phyloP scores from a whole-genome alignment of 2,329 filamentous ascomycete genomes.

The Alternaria novae-zelandiae region DNA sequence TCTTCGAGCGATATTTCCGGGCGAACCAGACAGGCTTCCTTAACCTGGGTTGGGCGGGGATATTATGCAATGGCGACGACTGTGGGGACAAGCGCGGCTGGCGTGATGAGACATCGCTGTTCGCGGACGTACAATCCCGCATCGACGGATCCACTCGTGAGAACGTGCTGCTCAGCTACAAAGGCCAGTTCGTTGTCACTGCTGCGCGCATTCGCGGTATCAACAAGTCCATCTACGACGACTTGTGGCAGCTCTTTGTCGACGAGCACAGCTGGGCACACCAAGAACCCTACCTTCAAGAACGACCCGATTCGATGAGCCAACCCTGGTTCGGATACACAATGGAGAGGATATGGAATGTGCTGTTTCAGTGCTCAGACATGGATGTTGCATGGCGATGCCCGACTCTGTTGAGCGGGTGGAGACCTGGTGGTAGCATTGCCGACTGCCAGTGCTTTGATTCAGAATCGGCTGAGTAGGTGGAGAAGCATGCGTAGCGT shows the following conservation, averaged over 20 bases:
- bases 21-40: slow-evolving; percentile 53
- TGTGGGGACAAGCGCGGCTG: slow-evolving; percentile 53
- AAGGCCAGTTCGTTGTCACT: slow-evolving; percentile 57
- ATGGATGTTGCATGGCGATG: slow-evolving; percentile 38
- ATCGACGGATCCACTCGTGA: slow-evolving; percentile 37
- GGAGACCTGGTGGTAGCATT: slow-evolving; percentile 29
- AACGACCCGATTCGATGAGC: slow-evolving; percentile 32
- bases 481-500: not conserved
- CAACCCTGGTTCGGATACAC: slow-evolving; percentile 36
- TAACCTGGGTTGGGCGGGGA: slow-evolving; percentile 50
- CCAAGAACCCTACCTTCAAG: slow-evolving; percentile 27
- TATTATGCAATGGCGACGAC: slow-evolving; percentile 47
- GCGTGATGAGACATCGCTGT: slow-evolving; percentile 47
- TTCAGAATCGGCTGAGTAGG: slow-evolving; percentile 11
- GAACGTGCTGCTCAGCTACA: slow-evolving; percentile 52
- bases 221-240: slow-evolving; percentile 43
- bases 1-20: slow-evolving; percentile 50
- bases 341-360: slow-evolving; percentile 39
- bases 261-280: slow-evolving; percentile 39
- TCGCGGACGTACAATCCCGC: slow-evolving; percentile 46
- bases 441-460: slow-evolving; percentile 42
- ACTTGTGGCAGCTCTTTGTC: slow-evolving; percentile 32
- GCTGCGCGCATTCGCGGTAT: slow-evolving; percentile 51
- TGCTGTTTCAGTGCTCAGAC: slow-evolving; percentile 38
- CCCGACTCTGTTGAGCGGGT: slow-evolving; percentile 33